These are phyloP conservation scores for Yamadazyma diospyri DNA, from an alignment of 1,139 yeast species.

Conservation along the genomic window DNA sequence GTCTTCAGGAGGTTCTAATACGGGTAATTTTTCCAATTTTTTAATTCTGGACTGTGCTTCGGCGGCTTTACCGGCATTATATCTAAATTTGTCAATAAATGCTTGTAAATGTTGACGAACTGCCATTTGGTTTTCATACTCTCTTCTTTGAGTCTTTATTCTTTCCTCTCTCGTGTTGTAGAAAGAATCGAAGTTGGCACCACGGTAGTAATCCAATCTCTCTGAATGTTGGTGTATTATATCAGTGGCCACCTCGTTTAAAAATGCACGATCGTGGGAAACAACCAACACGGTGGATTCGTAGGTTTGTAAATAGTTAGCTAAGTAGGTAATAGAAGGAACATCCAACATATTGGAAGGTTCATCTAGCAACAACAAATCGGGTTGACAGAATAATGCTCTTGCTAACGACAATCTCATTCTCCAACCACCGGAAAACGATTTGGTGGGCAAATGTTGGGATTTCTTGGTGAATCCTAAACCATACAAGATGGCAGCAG, in stretches of 20 bases:
- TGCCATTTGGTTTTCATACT: constrained; percentile 96
- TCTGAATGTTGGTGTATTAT: constrained; percentile 97
- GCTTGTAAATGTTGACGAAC: constrained; percentile 88
- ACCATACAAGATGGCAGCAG: constrained; percentile 91
- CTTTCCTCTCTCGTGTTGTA: constrained; percentile 94
- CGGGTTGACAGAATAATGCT: constrained; percentile 96
- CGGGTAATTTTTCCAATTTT: constrained; percentile 89
- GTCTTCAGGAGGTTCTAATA: constrained; percentile 91
- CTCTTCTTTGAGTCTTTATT: constrained; percentile 87
- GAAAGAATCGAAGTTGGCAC: constrained; percentile 89
- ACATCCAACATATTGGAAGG: constrained; percentile 99
- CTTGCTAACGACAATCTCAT: constrained; percentile 98
- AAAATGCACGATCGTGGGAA: constrained; percentile 95
- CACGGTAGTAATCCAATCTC: constrained; percentile 92
- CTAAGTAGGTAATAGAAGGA: constrained; percentile 92
- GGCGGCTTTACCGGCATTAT: constrained; percentile 94
- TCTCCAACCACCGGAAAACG: constrained; percentile 99
- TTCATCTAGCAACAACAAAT: constrained; percentile 87
- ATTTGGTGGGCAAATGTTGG: constrained; percentile 76
- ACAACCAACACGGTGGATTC: constrained; percentile 92
- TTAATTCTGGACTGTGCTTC: constrained; percentile 98
- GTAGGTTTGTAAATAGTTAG: constrained; percentile 83
- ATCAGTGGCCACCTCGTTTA: constrained; percentile 97
- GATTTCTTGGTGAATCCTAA: constrained; percentile 90
- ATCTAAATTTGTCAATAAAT: constrained; percentile 92